Conservation (phyloP, 495 filamentous ascomycete species). For the Letharia columbiana region DNA sequence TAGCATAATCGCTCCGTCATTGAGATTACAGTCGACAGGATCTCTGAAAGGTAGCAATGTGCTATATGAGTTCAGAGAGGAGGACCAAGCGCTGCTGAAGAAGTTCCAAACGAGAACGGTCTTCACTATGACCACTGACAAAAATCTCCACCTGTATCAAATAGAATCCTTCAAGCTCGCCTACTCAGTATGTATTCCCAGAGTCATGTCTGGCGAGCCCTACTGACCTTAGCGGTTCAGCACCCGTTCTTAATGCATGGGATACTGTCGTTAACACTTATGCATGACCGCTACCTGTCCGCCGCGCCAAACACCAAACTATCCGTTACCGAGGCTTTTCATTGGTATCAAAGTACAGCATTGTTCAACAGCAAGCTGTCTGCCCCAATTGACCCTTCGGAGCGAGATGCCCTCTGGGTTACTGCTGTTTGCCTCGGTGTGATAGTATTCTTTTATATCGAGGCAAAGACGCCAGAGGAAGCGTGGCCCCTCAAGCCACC, state of each 20-base stretch:
- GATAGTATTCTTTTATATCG: slow-evolving; percentile 34
- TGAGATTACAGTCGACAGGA: not conserved
- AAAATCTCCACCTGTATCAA: slow-evolving; percentile 33
- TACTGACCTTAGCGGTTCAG: slow-evolving; percentile 29
- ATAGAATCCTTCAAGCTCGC: slow-evolving; percentile 32
- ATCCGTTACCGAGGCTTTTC: slow-evolving; percentile 35
- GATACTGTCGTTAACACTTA: slow-evolving; percentile 35
- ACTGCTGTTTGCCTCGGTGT: slow-evolving; percentile 36
- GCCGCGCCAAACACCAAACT: slow-evolving; percentile 22
- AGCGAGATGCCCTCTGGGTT: slow-evolving; percentile 40
- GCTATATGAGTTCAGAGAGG: slow-evolving; percentile 30
- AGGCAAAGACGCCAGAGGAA: slow-evolving; percentile 34
- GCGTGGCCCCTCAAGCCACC: slow-evolving; percentile 38
- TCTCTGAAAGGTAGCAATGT: not conserved
- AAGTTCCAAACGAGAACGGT: slow-evolving; percentile 35
- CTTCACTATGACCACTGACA: slow-evolving; percentile 30
- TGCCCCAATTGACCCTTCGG: slow-evolving; percentile 31
- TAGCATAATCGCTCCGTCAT: slow-evolving; percentile 1
- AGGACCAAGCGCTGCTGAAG: slow-evolving; percentile 35
- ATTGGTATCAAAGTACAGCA: slow-evolving; percentile 36
- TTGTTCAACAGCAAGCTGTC: slow-evolving; percentile 34
- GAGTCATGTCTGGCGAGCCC: not conserved
- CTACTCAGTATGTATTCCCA: slow-evolving; percentile 30
- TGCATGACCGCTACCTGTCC: slow-evolving; percentile 40
- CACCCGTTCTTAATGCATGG: slow-evolving; percentile 43